A percentile compares a stretch with the other conserved stretches of the same genome.
phyloP scores from a whole-genome alignment of 192 early-diverging fungal genomes.

The Mycoemilia scoparia region DNA sequence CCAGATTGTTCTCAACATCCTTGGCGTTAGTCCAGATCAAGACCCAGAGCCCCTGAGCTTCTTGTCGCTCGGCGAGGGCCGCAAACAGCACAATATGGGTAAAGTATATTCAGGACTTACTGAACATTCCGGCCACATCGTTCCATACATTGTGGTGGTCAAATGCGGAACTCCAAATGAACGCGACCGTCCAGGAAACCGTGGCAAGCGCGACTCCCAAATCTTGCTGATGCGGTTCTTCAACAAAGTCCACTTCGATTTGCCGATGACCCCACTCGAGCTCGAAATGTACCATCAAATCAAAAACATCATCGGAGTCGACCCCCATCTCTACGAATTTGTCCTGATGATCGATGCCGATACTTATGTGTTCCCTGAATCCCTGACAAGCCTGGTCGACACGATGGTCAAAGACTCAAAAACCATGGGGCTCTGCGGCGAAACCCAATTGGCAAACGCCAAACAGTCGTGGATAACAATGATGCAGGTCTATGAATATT shows the following conservation, averaged over 20 bases:
- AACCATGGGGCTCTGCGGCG: slow-evolving; percentile 88
- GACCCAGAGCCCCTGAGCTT: slow-evolving; percentile 73
- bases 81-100: slow-evolving; percentile 81
- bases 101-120: slow-evolving; percentile 94
- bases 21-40: slow-evolving; percentile 72
- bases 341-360: slow-evolving; percentile 95
- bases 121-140: slow-evolving; percentile 69
- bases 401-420: slow-evolving; percentile 75
- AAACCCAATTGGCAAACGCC: slow-evolving; percentile 81
- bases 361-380: slow-evolving; percentile 78
- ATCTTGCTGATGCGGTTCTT: slow-evolving; percentile 94
- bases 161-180: slow-evolving; percentile 79
- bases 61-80: slow-evolving; percentile 69
- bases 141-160: slow-evolving; percentile 83
- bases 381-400: slow-evolving; percentile 87
- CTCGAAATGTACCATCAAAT: slow-evolving; percentile 96
- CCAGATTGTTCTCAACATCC: slow-evolving; percentile 84
- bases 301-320: slow-evolving; percentile 96
- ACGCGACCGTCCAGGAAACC: slow-evolving; percentile 71
- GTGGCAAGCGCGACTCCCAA: slow-evolving; percentile 97
- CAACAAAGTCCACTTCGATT: slow-evolving; percentile 85
- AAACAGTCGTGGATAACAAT: slow-evolving; percentile 85
- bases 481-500: slow-evolving; percentile 99
- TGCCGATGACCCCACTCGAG: slow-evolving; percentile 87
- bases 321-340: slow-evolving; percentile 87